Evolutionary conservation across 2,329 filamentous ascomycete genomes (phyloP), one percentile per base, ranked within the genome.

Genomic region (Botryosphaeria dothidea): DNA sequence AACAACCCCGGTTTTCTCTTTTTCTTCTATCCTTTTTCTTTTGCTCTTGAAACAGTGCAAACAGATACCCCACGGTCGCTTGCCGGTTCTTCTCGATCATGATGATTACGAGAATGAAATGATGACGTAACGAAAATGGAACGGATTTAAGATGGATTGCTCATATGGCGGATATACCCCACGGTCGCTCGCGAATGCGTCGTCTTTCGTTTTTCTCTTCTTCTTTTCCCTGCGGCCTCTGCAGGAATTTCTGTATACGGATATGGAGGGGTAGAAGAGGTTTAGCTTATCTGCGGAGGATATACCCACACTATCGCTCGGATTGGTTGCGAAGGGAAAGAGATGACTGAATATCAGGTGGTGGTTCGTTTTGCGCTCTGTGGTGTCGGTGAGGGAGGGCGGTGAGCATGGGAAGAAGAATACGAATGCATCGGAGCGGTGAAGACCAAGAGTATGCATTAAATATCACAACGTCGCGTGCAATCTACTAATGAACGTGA

Each of bases 301-400:
- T 52, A 52, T 52, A 52, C 48, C 48, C 48, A 25, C 46, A 52
- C 48, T 52, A 52, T 52, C 48, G 48, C 19, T 52, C 17, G 48
- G 48, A 52, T 19, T 17, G 27, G 8, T 52, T 23, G 17, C 25
- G 23, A 4, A 11, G 23, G 19, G 48, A 52, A 23, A 23, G 6
- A 25, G 48, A 8, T 3, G 23, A 1, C n/a, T 34, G 48, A 4
- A 19, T 19, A 52, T 31, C 11, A 17, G 31, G 11, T 34, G 31
- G 11, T 4, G 36, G 36, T 13, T 4, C 36, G 4, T 41, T 13
- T 15, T n/a, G 36, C 36, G 36, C 15, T 13, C 6, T 13, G 15
- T 41, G 36, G 15, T 4, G 4, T 41, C 15, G 36, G 15, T n/a
- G 9, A 13, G 1, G 36, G 11, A 41, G 36, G 3, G 36, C 7